Evolutionary conservation across 2,329 filamentous ascomycete genomes (phyloP).

Genomic region (Huntiella abstrusa): DNA sequence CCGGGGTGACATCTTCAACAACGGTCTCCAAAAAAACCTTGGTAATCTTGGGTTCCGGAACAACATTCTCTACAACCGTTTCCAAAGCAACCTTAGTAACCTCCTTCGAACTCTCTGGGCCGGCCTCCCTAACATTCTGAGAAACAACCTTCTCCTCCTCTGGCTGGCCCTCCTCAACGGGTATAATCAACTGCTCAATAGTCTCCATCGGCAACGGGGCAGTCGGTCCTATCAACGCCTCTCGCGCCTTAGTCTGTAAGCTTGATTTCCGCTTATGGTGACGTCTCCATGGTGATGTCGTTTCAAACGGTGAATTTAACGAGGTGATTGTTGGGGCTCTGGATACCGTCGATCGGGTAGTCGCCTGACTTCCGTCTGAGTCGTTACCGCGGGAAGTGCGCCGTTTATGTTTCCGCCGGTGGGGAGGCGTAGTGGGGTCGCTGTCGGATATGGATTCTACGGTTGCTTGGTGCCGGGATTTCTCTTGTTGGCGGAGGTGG

Average conservation of each 20-base stretch:
- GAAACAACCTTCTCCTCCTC: not conserved
- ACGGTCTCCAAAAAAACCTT: too few species aligned
- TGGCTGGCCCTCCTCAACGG: not conserved
- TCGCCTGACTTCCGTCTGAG: too few species aligned
- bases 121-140: too few species aligned
- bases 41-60: too few species aligned
- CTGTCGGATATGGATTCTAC: constrained; percentile 1
- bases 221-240: not conserved
- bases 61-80: too few species aligned
- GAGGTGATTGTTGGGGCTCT: too few species aligned
- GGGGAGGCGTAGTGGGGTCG: not conserved
- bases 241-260: not conserved
- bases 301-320: not conserved
- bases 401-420: not conserved
- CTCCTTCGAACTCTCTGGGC: too few species aligned
- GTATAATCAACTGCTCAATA: not conserved
- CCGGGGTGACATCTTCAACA: too few species aligned
- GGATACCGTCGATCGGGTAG: too few species aligned
- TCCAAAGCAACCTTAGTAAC: too few species aligned
- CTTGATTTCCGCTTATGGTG: not conserved
- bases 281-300: not conserved
- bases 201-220: not conserved
- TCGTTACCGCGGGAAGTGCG: too few species aligned
- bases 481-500: not conserved
- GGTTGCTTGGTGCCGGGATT: not conserved